Base-by-base conservation (phyloP, 2,329 filamentous ascomycete species). In the Exophiala dermatitidis region DNA sequence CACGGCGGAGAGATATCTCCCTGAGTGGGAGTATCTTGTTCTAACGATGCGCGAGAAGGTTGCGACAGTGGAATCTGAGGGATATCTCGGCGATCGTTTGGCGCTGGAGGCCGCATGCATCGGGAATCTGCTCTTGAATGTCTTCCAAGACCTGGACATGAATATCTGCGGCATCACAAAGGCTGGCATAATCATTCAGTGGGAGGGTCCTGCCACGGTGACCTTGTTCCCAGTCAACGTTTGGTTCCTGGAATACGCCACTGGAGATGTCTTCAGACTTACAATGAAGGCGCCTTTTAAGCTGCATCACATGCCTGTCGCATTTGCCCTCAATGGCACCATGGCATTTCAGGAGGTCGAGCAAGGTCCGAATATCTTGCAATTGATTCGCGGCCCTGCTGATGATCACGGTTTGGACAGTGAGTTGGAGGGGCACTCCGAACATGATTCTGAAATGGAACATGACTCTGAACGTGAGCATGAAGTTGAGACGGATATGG, bases 341-440 rank as follows among this genome's bases (percentile, higher is more conserved):
- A 28, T 43, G 41, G 41, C 41, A 8, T 43, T 43, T 26, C 41
- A 43, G n/a, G 41, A 43, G 19, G 41, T 43, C 41, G 41, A 43
- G 41, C 19, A 43, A 12, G 28, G 19, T 12, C 41, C 41, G 41
- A 9, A 9, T 38, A 38, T 38, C 10, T 5, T 9, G 6, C 36
- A 38, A 12, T n/a, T 38, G 36, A 5, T 38, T 19, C 19, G 19
- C 19, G 19, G 19, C 19, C 19, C 19, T 19, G 19, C 19, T 19
- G 19, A 19, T 19, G 19, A 19, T 19, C 19, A 19, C 19, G 19
- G 19, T 19, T 19, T 19, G 19, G 19, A 19, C 19, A 19, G 19
- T 19, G 19, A 19, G 19, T 19, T 19, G 19, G 19, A 19, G 19
- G 19, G 19, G 19, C 19, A 19, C 19, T 19, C 19, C 19, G 19